Evolutionary conservation across 2,329 filamentous ascomycete species (phyloP), one percentile per base, ranked within the genome.

Genomic region (Penicillium sumatraense): DNA sequence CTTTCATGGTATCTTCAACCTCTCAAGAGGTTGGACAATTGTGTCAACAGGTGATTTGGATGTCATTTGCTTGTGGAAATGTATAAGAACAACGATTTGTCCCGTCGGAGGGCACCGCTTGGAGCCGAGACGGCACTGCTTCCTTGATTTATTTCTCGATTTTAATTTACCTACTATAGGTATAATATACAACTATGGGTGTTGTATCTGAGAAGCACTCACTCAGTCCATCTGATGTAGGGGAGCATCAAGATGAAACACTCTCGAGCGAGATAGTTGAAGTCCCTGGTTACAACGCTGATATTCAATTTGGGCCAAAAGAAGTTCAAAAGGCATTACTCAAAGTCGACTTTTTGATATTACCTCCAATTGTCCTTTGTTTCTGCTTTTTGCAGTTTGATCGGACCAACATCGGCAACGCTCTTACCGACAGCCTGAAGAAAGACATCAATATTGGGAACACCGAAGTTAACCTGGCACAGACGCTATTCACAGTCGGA

Each of bases 371-470:
- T 31, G 54, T 56, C 6, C 27, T 61, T 5, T 60, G 60, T 46
- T 67, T 67, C 48, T 62, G 58, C 23, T 64, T 65, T 29, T 52
- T 67, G 21, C 61, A 67, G 27, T 63, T 67, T 26, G 64, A 67
- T 45, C 60, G 63, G 21, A 63, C 59, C 16, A 66, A 65, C 33
- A 64, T 67, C 24, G 53, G 56, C 9, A 63, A 65, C 27, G 64
- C 64, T n/a, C 49, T 65, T 16, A 61, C 61, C 18, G 53, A 57
- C 29, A 58, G 46, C 2, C 48, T 67, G 4, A 27, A 26, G 18
- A 50, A 47, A 16, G 61, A 67, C 48, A 54, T 67, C n/a, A 56
- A 60, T 9, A 23, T 67, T n/a, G 33, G 38, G 8, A 67, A 65
- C 18, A 36, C 49, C n/a, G 47, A 63, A 10, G 55, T 66, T 53